A percentile compares a stretch with the other conserved stretches of the same genome.
phyloP scores from a whole-genome alignment of 2,329 filamentous ascomycete genomes.

The Ambrosiella xylebori region DNA sequence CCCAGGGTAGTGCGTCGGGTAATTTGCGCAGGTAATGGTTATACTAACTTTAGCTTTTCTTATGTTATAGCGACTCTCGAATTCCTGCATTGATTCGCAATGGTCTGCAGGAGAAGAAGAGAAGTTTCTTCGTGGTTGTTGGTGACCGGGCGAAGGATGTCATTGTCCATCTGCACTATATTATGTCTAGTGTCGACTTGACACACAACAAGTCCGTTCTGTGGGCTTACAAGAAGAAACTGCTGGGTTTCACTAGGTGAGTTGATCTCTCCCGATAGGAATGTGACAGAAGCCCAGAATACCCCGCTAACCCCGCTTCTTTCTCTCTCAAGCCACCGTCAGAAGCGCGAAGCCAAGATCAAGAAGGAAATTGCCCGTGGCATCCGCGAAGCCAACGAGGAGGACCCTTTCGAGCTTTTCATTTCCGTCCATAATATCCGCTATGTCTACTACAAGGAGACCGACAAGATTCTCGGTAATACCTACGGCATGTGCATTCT shows the following conservation, averaged over 20 bases:
- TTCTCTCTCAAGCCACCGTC: conserved; percentile 49
- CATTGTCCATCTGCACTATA: conserved; percentile 84
- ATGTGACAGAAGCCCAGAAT: background rate
- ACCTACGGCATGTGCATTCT: conserved; percentile 97
- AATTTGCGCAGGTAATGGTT: background rate
- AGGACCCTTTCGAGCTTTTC: conserved; percentile 95
- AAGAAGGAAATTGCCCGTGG: conserved; percentile 96
- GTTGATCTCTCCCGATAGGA: background rate
- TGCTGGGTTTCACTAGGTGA: conserved; percentile 73
- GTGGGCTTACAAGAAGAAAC: conserved; percentile 98
- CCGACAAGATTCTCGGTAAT: conserved; percentile 94
- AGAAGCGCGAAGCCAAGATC: conserved; percentile 96
- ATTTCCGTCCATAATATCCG: conserved; percentile 92
- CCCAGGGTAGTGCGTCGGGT: background rate
- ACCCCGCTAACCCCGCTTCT: background rate
- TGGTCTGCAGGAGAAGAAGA: conserved; percentile 87
- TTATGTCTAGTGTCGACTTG: conserved; percentile 76
- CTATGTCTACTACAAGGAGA: conserved; percentile 99
- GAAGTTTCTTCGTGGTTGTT: conserved; percentile 94
- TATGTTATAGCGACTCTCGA: conserved; percentile 52
- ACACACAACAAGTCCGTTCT: conserved; percentile 84
- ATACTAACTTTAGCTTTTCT: background rate
- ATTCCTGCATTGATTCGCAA: conserved; percentile 84
- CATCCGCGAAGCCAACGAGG: conserved; percentile 75
- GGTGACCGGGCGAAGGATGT: conserved; percentile 90